Evolutionary conservation across 2,329 filamentous ascomycete species (phyloP).

Genomic region (Knoxdaviesia proteae): DNA sequence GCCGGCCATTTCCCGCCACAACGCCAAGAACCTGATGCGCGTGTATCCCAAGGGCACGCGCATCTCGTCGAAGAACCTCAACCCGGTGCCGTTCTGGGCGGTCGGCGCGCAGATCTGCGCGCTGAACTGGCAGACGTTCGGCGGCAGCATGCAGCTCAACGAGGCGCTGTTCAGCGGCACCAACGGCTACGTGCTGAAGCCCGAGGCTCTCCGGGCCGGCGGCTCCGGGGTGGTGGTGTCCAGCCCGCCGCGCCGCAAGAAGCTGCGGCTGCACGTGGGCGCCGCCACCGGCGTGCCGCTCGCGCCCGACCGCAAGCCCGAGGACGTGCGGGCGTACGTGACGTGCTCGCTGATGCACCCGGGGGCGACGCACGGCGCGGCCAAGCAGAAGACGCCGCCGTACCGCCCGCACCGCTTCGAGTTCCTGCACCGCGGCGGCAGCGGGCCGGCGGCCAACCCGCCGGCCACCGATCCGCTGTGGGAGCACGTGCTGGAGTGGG

Average conservation of each 20-base stretch:
- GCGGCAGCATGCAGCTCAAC: slow-evolving; percentile 44
- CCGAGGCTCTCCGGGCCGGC: slow-evolving; percentile 32
- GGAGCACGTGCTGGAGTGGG: slow-evolving; percentile 47
- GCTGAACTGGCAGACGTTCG: slow-evolving; percentile 50
- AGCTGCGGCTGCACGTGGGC: slow-evolving; percentile 34
- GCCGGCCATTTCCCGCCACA: slow-evolving; percentile 33
- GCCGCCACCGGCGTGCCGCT: slow-evolving; percentile 42
- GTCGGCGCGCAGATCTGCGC: slow-evolving; percentile 49
- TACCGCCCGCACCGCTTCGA: slow-evolving; percentile 38
- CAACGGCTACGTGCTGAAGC: slow-evolving; percentile 46
- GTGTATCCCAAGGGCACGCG: slow-evolving; percentile 50
- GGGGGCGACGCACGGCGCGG: slow-evolving; percentile 22
- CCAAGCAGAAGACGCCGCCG: slow-evolving; percentile 39
- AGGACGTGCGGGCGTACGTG: slow-evolving; percentile 40
- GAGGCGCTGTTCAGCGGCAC: slow-evolving; percentile 45
- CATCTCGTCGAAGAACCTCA: slow-evolving; percentile 44
- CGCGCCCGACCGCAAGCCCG: slow-evolving; percentile 26
- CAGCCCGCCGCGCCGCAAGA: slow-evolving; percentile 18
- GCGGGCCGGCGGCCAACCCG: slow-evolving; percentile 35
- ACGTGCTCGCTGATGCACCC: slow-evolving; percentile 44
- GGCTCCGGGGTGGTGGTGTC: slow-evolving; percentile 28
- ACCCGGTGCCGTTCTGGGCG: slow-evolving; percentile 43
- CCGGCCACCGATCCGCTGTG: slow-evolving; percentile 39
- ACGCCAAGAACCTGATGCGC: slow-evolving; percentile 45
- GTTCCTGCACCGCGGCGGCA: slow-evolving; percentile 35